phyloP scores from a whole-genome alignment of 2,329 filamentous ascomycete genomes.

The Exophiala aquamarina region DNA sequence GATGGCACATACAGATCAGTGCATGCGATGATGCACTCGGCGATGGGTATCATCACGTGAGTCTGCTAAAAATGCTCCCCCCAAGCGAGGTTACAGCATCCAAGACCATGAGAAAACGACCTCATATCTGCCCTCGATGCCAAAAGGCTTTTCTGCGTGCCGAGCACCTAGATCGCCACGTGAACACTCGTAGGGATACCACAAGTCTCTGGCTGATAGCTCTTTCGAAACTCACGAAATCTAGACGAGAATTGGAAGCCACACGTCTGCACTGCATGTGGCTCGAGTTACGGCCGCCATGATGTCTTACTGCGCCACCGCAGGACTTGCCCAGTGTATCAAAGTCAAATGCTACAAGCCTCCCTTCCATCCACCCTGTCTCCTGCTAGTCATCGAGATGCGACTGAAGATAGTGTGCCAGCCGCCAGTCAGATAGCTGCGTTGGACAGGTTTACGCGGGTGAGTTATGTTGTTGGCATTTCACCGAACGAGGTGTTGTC shows the following conservation, averaged over 20 bases:
- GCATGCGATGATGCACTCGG: too few relatives aligned
- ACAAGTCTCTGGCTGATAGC: neutral
- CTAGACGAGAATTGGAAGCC: conserved; percentile 13
- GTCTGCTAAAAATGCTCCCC: too few relatives aligned
- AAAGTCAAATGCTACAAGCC: neutral
- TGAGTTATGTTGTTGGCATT: too few relatives aligned
- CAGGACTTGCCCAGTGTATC: conserved; percentile 5
- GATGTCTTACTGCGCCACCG: conserved; percentile 9
- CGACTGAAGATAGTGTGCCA: too few relatives aligned
- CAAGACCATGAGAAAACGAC: neutral
- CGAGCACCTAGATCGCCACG: neutral
- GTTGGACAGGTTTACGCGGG: too few relatives aligned
- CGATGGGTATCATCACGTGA: neutral
- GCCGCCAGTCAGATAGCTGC: too few relatives aligned
- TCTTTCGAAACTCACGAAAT: neutral
- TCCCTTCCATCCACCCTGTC: too few relatives aligned
- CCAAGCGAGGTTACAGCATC: too few relatives aligned
- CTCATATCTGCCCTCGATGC: conserved; percentile 1
- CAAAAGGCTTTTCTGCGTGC: neutral
- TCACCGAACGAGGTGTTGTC: neutral
- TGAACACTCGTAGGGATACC: too few relatives aligned
- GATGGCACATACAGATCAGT: too few relatives aligned
- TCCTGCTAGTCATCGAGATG: too few relatives aligned
- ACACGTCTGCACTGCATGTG: conserved; percentile 4
- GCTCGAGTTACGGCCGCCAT: conserved; percentile 7